Conservation (phyloP, 257 asterid genomes). For the Anisodus acutangulus region DNA sequence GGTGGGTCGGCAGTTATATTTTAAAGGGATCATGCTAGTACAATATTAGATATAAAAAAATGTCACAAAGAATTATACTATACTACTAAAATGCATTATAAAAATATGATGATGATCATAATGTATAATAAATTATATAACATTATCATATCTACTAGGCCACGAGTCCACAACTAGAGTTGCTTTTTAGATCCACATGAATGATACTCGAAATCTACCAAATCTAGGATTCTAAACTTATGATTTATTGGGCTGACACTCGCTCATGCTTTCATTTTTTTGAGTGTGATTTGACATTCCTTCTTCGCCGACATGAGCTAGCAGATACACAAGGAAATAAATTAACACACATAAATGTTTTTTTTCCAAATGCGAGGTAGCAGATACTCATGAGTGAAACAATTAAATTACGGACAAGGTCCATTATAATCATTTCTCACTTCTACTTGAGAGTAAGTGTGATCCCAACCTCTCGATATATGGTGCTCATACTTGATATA, state of each 20-base stretch:
- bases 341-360: too few relatives aligned
- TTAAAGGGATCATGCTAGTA: not conserved
- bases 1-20: constrained; percentile 22
- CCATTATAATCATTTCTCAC: not conserved
- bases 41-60: not conserved
- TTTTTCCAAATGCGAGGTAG: too few relatives aligned
- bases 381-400: too few relatives aligned
- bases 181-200: constrained; percentile 54
- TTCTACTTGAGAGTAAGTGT: not conserved
- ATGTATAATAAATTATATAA: not conserved
- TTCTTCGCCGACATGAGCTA: not conserved
- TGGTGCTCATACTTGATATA: not conserved
- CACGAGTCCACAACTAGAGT: constrained; percentile 35
- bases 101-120: not conserved
- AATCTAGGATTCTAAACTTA: constrained; percentile 27
- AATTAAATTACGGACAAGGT: not conserved
- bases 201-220: constrained; percentile 36
- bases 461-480: not conserved
- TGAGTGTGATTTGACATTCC: not conserved
- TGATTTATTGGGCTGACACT: constrained; percentile 36
- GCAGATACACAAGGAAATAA: not conserved
- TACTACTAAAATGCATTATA: not conserved
- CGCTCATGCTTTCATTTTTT: constrained; percentile 37
- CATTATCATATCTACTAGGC: not conserved
- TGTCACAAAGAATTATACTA: not conserved